Percentiles rank a stretch among this genome's conserved stretches.
These are phyloP conservation scores for Oropetium thomaeum DNA, from an alignment of 176 grass and related monocot genomes.

Conservation along the genomic window DNA sequence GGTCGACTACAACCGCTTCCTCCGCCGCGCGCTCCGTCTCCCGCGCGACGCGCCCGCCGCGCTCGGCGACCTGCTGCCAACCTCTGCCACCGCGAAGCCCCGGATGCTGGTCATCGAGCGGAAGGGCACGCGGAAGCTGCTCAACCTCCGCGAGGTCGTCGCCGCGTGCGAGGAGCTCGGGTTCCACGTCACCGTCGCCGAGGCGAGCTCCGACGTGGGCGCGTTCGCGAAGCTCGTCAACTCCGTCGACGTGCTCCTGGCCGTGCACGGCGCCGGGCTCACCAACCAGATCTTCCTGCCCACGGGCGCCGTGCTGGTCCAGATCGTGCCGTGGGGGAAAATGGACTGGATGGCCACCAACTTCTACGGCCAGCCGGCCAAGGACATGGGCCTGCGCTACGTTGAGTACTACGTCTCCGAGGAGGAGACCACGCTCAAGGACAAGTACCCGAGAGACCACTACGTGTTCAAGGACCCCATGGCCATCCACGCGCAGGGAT, in stretches of 20 bases:
- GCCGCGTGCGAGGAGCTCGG: constrained; percentile 37
- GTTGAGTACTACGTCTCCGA: constrained; percentile 77
- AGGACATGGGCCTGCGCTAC: constrained; percentile 74
- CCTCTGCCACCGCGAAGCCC: neutral
- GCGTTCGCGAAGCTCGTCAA: constrained; percentile 59
- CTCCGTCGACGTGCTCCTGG: constrained; percentile 67
- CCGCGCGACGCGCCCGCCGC: constrained; percentile 18
- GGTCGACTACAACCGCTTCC: constrained; percentile 57
- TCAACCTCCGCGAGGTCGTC: constrained; percentile 28
- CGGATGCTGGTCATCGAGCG: constrained; percentile 49
- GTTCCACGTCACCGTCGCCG: constrained; percentile 47
- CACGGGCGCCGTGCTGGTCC: constrained; percentile 57
- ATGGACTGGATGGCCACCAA: constrained; percentile 75
- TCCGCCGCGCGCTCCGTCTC: constrained; percentile 31
- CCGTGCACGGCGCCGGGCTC: constrained; percentile 75
- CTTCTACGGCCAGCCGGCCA: constrained; percentile 57
- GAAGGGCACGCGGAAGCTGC: constrained; percentile 51
- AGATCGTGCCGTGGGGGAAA: constrained; percentile 80
- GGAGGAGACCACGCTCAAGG: constrained; percentile 72
- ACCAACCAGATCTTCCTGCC: constrained; percentile 88
- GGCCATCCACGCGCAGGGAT: constrained; percentile 60
- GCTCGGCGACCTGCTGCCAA: no score
- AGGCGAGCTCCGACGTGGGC: constrained; percentile 38
- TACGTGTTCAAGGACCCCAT: constrained; percentile 78
- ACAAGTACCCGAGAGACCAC: constrained; percentile 65